A percentile compares a stretch with the other conserved stretches of the same genome.
Conservation (phyloP, 176 grass and related monocot genomes). For the Calamus simplicifolius region DNA sequence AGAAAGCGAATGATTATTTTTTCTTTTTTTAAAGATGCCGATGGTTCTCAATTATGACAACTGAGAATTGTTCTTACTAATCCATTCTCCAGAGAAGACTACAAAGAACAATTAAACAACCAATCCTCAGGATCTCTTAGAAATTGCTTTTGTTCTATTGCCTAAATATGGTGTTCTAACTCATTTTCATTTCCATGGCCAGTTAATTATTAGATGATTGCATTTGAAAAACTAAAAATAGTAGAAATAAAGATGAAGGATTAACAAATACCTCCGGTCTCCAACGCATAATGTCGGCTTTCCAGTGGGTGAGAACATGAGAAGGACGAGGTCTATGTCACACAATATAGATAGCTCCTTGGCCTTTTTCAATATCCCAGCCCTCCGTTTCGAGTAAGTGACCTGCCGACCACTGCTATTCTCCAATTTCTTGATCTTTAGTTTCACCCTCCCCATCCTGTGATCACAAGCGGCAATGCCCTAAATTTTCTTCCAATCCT, state of each 20-base stretch:
- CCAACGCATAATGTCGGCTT: conserved; percentile 58
- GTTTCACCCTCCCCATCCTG: conserved; percentile 65
- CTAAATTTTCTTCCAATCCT: no score
- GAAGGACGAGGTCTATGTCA: conserved; percentile 53
- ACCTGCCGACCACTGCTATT: conserved; percentile 39
- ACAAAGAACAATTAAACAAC: no score
- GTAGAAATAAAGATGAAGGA: background rate
- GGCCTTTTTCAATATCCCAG: conserved; percentile 67
- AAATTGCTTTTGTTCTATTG: no score
- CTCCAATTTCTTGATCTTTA: conserved; percentile 77
- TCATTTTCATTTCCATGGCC: no score
- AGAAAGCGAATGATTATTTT: no score
- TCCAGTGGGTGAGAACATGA: conserved; percentile 59
- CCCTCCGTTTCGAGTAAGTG: conserved; percentile 59
- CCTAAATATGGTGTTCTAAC: no score
- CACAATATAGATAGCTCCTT: conserved; percentile 70
- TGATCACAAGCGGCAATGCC: background rate
- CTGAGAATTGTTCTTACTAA: no score
- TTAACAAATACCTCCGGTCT: conserved; percentile 25
- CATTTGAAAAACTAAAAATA: background rate
- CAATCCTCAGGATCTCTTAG: no score
- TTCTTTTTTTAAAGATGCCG: no score
- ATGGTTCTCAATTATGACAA: no score
- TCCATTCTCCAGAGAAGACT: no score
- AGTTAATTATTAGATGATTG: background rate